Percentiles rank a stretch among this genome's conserved stretches.
Evolutionary conservation across 495 filamentous ascomycete species (phyloP).

Genomic region (Chaetomium tenue): DNA sequence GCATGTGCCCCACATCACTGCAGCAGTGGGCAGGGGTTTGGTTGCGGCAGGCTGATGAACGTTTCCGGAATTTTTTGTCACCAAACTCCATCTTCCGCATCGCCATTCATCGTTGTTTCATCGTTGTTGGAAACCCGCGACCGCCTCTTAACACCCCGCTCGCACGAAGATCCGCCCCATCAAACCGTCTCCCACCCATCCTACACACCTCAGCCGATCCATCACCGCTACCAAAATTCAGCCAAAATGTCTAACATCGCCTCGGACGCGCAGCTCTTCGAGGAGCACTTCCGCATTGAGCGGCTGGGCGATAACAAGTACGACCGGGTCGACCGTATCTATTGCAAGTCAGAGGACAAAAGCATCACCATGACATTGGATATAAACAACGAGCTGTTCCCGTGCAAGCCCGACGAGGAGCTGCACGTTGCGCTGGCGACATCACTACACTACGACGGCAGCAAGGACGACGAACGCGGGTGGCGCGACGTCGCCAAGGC

Average conservation of each 20-base stretch:
- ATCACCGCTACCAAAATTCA: constrained; percentile 15
- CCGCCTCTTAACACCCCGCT: neutral
- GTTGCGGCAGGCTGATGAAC: neutral
- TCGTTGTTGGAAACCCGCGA: neutral
- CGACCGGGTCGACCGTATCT: constrained; percentile 85
- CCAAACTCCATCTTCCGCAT: neutral
- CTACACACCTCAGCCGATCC: constrained; percentile 24
- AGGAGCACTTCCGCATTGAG: constrained; percentile 85
- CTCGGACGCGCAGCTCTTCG: constrained; percentile 84
- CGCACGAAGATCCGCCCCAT: neutral
- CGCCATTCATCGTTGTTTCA: constrained; percentile 1
- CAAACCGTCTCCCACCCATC: neutral
- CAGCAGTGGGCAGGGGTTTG: too few relatives aligned
- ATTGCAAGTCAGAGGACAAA: constrained; percentile 64
- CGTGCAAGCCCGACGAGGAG: constrained; percentile 65
- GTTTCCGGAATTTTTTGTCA: constrained; percentile 17
- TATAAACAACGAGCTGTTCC: constrained; percentile 91
- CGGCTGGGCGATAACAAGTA: constrained; percentile 79
- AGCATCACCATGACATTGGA: constrained; percentile 76
- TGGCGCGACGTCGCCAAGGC: constrained; percentile 72
- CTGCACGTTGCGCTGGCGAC: constrained; percentile 77
- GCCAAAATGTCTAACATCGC: constrained; percentile 48
- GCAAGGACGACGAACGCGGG: constrained; percentile 63
- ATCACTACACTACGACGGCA: constrained; percentile 81
- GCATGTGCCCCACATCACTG: neutral